Base-by-base conservation (phyloP, 495 filamentous ascomycete species). In the Penicillium longicatenatum region DNA sequence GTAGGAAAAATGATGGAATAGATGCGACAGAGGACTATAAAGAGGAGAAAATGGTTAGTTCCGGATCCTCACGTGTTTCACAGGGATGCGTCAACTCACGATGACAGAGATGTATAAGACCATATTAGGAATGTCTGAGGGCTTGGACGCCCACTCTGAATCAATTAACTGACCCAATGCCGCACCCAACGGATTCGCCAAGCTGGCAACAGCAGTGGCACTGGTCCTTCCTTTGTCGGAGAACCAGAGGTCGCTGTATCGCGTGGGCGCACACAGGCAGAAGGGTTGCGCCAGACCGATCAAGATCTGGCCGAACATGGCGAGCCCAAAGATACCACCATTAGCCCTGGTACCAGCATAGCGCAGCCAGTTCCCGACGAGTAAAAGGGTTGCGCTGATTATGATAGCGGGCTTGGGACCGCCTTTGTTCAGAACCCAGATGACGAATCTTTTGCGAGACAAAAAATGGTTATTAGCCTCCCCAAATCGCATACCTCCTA, bases 241-340 rank as follows among this genome's bases (percentile, higher is more conserved):
- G 73, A 98, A 98, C 94, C 94, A 98, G 30, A 96, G 76, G 66
- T 97, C 92, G 54, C 89, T 93, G 66, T 96, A 98, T 53, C 91
- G 81, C 3, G 94, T 92, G 0, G 94, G 93, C 1, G 94, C 91
- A 37, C 89, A 84, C 6, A 98, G 84, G 31, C 96, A 91, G 73
- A 98, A 97, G 0, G 94, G 93, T 59, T 98, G 94, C 12, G 91
- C 87, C 9, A 97, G 76, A 1, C 94, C 94, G 37, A 88, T 90
- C 17, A 98, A 74, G 73, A 97, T 88, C 75, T 98, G 94, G n/a
- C 93, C 94, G 70, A 96, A 88, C 88, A 97, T 91, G 43, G 91
- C 88, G 20, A 89, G 80, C 10, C 88, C 86, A 63, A 90, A 96
- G 35, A 83, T 82, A 21, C 83, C 84, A 12, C 74, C 75, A 31